These are phyloP conservation scores for Zygoascus biomembranicola DNA, from an alignment of 805 yeast species.

Conservation along the genomic window DNA sequence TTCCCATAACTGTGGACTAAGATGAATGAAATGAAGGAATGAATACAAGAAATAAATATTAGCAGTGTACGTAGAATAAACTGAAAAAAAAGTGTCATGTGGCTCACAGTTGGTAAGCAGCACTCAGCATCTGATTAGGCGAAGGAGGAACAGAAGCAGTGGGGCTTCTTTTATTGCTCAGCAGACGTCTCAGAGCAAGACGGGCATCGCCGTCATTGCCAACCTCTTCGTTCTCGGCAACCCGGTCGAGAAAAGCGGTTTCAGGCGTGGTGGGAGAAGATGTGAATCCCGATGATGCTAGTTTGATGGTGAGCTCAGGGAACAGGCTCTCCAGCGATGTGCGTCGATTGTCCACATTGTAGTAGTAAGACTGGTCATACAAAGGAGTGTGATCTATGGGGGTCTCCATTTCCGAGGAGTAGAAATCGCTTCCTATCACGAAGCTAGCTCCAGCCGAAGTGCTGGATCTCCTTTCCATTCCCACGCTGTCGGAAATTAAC, in stretches of 20 bases:
- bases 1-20: no score
- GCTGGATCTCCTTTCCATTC: not conserved
- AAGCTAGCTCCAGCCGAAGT: not conserved
- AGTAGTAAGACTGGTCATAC: not conserved
- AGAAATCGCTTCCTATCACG: not conserved
- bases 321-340: slow-evolving; percentile 14
- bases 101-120: no score
- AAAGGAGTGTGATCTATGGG: not conserved
- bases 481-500: not conserved
- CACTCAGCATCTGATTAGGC: not conserved
- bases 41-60: no score
- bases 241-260: not conserved
- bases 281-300: not conserved
- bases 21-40: no score
- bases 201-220: not conserved
- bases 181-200: not conserved
- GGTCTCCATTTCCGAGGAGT: not conserved
- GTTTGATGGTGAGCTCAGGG: slow-evolving; percentile 11
- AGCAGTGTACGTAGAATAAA: no score
- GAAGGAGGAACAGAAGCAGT: not conserved
- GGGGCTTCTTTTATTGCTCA: not conserved
- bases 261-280: not conserved
- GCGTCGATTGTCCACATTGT: slow-evolving; percentile 1
- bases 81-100: no score
- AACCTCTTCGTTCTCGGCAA: not conserved